phyloP scores from a whole-genome alignment of 140 eudicot genomes.

The Anethum foeniculum region DNA sequence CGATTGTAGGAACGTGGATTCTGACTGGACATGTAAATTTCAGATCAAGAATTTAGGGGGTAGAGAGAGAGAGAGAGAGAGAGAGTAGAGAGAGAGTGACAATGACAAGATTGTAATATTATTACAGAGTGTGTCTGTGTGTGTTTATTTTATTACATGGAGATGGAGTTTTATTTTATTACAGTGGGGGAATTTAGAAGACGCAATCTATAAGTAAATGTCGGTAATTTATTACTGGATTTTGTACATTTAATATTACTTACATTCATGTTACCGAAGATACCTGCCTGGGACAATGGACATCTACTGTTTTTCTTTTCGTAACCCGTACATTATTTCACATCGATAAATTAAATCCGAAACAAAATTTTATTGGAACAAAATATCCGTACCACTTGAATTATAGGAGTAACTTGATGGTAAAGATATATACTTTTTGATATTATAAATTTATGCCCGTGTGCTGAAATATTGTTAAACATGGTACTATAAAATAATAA shows the following conservation, averaged over 20 bases:
- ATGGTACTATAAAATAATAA: too few relatives aligned
- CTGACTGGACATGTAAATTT: constrained; percentile 11
- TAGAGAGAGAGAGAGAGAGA: constrained; percentile 22
- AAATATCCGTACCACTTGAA: too few relatives aligned
- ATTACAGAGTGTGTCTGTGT: background rate
- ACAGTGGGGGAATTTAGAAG: background rate
- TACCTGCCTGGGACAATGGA: too few relatives aligned
- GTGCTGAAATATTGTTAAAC: too few relatives aligned
- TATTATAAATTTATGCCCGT: too few relatives aligned
- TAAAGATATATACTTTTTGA: too few relatives aligned
- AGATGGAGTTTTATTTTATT: background rate
- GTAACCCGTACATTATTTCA: too few relatives aligned
- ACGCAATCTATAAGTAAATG: background rate
- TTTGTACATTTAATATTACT: background rate
- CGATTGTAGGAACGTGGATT: constrained; percentile 17
- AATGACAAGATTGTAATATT: background rate
- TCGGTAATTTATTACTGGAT: background rate
- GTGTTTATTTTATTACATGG: background rate
- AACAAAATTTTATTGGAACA: too few relatives aligned
- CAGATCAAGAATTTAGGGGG: constrained; percentile 49
- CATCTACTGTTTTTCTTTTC: too few relatives aligned
- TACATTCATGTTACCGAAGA: too few relatives aligned
- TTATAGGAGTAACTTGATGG: too few relatives aligned
- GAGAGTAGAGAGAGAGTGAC: constrained; percentile 16
- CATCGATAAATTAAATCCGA: too few relatives aligned